These are phyloP conservation scores for Serpula lacrymans DNA, from an alignment of 768 basidiomycete genomes.

Conservation along the genomic window DNA sequence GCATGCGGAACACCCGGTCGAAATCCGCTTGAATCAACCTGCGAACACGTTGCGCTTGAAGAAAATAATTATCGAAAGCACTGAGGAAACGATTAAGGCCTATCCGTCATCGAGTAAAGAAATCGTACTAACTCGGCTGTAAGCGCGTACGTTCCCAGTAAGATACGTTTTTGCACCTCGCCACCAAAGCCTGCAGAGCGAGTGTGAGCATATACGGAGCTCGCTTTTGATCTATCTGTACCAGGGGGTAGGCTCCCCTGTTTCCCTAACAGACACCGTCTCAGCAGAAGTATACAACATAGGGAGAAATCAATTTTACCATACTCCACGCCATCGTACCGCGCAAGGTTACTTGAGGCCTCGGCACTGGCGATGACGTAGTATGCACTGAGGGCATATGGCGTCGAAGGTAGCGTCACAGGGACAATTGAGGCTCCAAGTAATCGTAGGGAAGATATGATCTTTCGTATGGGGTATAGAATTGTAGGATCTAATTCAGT, in stretches of 20 bases:
- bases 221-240: constrained; percentile 45
- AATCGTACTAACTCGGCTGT: constrained; percentile 72
- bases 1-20: constrained; percentile 57
- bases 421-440: constrained; percentile 68
- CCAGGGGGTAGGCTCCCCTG: constrained; percentile 42
- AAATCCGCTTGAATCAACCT: constrained; percentile 72
- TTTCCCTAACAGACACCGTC: constrained; percentile 48
- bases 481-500: constrained; percentile 52
- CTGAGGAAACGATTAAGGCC: constrained; percentile 35
- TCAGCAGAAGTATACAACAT: too few relatives aligned
- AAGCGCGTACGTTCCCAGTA: constrained; percentile 89
- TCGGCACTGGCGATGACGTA: constrained; percentile 96
- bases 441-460: constrained; percentile 38
- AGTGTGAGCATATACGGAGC: constrained; percentile 59
- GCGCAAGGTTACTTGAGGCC: constrained; percentile 86
- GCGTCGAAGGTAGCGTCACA: constrained; percentile 67
- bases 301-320: constrained; percentile 42
- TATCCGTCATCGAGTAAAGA: background rate
- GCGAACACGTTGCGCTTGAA: constrained; percentile 86
- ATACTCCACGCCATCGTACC: constrained; percentile 86
- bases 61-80: constrained; percentile 96
- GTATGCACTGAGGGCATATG: constrained; percentile 85
- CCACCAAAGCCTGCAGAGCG: constrained; percentile 72
- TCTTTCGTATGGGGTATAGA: constrained; percentile 39
- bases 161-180: constrained; percentile 83